These are phyloP conservation scores for Aspergillus brasiliensis DNA, from an alignment of 2,329 filamentous ascomycete species.

Conservation along the genomic window DNA sequence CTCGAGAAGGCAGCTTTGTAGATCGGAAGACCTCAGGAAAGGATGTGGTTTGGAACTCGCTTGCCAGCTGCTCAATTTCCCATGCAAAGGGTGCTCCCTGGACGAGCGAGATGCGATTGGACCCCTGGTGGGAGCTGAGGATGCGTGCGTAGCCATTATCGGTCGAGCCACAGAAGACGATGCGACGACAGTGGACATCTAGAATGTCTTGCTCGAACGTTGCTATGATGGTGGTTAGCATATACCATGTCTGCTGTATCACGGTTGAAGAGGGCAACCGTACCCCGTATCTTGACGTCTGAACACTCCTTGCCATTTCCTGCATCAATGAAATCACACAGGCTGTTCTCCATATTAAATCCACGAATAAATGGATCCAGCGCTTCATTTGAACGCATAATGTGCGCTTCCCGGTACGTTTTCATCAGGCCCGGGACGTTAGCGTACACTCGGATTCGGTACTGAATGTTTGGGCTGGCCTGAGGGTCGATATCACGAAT, in stretches of 20 bases:
- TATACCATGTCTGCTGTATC: background rate
- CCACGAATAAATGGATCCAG: conserved; percentile 44
- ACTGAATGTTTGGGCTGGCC: conserved; percentile 27
- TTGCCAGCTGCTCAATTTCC: conserved; percentile 37
- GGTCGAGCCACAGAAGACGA: conserved; percentile 47
- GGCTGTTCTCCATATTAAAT: conserved; percentile 43
- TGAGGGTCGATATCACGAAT: conserved; percentile 21
- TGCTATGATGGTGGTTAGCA: conserved; percentile 20
- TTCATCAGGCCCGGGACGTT: conserved; percentile 41
- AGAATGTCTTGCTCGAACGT: conserved; percentile 35
- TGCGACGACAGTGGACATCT: conserved; percentile 44
- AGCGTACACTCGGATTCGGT: conserved; percentile 42
- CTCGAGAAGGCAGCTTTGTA: conserved; percentile 7
- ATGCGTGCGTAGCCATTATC: conserved; percentile 49
- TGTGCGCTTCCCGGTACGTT: conserved; percentile 33
- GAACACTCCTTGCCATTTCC: conserved; percentile 49
- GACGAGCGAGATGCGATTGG: conserved; percentile 39
- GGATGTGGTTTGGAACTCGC: conserved; percentile 12
- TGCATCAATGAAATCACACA: conserved; percentile 47
- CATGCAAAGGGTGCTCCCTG: conserved; percentile 41
- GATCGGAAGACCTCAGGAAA: conserved; percentile 20
- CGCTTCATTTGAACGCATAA: conserved; percentile 26
- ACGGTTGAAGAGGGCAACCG: background rate
- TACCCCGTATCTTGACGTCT: conserved; percentile 47
- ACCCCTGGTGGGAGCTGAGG: conserved; percentile 35